Evolutionary conservation across 129 eudicot species (phyloP).

Genomic region (Solidago caesia): DNA sequence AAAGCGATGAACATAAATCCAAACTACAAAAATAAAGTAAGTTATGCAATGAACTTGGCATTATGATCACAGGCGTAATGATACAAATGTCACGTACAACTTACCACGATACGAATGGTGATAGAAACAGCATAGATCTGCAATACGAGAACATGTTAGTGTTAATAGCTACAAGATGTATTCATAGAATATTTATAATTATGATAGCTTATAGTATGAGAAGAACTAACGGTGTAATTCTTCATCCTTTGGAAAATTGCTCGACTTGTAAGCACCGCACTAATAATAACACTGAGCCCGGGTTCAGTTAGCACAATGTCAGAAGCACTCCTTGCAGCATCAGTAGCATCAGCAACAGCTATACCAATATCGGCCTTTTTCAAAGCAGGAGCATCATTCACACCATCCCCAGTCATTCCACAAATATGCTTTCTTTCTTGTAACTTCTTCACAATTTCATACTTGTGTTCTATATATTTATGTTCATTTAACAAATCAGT

Average conservation of each 20-base stretch:
- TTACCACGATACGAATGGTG: constrained; percentile 99
- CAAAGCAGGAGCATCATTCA: constrained; percentile 88
- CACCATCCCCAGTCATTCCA: constrained; percentile 96
- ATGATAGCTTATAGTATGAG: neutral
- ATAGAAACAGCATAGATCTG: constrained; percentile 98
- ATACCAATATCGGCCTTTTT: constrained; percentile 88
- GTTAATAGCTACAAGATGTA: neutral
- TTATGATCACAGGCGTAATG: neutral
- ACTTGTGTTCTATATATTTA: constrained; percentile 63
- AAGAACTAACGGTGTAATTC: constrained; percentile 64
- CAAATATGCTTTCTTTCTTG: constrained; percentile 89
- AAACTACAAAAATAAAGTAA: constrained; percentile 46
- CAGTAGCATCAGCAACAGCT: constrained; percentile 89
- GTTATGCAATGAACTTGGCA: neutral
- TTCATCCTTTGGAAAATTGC: constrained; percentile 95
- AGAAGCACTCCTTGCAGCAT: constrained; percentile 91
- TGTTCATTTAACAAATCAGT: constrained; percentile 1
- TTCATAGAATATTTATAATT: neutral
- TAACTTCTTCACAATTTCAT: constrained; percentile 81
- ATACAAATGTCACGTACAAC: constrained; percentile 32
- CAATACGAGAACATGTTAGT: constrained; percentile 12
- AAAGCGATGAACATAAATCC: constrained; percentile 95
- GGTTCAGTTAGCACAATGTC: constrained; percentile 88
- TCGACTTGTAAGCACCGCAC: constrained; percentile 86
- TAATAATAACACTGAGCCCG: constrained; percentile 82